A percentile compares a stretch with the other conserved stretches of the same genome.
phyloP scores from a whole-genome alignment of 805 yeast species.

The Wickerhamomyces canadensis region DNA sequence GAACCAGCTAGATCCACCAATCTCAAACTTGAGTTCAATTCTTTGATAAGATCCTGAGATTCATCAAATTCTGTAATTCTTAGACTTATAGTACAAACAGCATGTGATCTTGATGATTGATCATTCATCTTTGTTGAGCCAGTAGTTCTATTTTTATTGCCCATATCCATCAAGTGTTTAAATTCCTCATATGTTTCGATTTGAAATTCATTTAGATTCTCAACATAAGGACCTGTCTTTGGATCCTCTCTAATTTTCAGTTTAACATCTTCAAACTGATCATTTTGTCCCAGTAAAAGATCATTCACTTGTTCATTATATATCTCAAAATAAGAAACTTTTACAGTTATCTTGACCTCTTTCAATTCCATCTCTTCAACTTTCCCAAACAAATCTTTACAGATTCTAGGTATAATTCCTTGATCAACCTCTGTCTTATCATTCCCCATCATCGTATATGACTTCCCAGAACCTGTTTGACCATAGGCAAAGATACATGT shows the following conservation, averaged over 20 bases:
- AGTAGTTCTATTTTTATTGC: constrained; percentile 54
- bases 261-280: constrained; percentile 2
- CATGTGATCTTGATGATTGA: constrained; percentile 73
- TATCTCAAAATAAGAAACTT: constrained; percentile 64
- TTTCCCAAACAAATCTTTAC: constrained; percentile 46
- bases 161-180: constrained; percentile 38
- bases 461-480: constrained; percentile 82
- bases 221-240: constrained; percentile 65
- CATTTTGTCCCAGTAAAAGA: constrained; percentile 32
- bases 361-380: constrained; percentile 25
- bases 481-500: constrained; percentile 76
- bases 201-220: constrained; percentile 48
- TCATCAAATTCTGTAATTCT: constrained; percentile 47
- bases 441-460: constrained; percentile 74
- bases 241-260: constrained; percentile 60
- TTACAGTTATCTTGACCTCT: constrained; percentile 35
- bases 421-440: constrained; percentile 41
- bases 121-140: constrained; percentile 74
- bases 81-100: constrained; percentile 60
- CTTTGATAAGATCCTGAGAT: constrained; percentile 37
- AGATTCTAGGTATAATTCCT: constrained; percentile 64
- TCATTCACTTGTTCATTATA: constrained; percentile 76
- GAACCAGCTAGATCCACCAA: constrained; percentile 83
- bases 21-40: constrained; percentile 53
- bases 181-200: constrained; percentile 50